These are phyloP conservation scores for Wallacemonas sp. DNA, from an alignment of 208 protist genomes.

Conservation along the genomic window DNA sequence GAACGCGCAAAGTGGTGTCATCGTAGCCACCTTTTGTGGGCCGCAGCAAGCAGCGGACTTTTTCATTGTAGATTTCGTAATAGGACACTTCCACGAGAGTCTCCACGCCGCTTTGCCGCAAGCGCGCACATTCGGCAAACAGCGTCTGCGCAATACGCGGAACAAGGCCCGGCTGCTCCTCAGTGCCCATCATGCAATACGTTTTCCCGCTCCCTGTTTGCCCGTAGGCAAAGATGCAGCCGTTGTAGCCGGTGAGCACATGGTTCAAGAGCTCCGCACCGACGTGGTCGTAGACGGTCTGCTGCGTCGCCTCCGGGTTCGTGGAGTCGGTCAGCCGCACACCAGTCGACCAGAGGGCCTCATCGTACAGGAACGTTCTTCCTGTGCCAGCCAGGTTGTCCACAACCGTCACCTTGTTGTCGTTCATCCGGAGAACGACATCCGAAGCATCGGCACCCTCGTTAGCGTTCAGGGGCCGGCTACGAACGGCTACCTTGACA, in stretches of 20 bases:
- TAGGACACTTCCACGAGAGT: conserved; percentile 81
- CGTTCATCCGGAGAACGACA: conserved; percentile 70
- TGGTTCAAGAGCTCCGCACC: conserved; percentile 54
- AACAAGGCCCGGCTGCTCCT: conserved; percentile 47
- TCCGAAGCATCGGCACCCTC: conserved; percentile 42
- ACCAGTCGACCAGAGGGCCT: conserved; percentile 64
- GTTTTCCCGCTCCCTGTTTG: conserved; percentile 90
- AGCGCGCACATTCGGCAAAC: conserved; percentile 32
- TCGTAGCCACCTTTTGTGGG: conserved; percentile 53
- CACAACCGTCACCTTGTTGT: conserved; percentile 41
- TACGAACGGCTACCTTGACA: conserved; percentile 79
- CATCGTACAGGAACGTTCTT: conserved; percentile 64
- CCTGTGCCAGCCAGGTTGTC: conserved; percentile 34
- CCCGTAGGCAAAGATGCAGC: conserved; percentile 88
- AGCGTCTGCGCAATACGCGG: conserved; percentile 66
- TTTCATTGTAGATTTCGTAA: conserved; percentile 93
- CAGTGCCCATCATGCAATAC: conserved; percentile 77
- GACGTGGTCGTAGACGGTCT: conserved; percentile 58
- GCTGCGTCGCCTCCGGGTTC: conserved; percentile 55
- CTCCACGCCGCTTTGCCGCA: conserved; percentile 52
- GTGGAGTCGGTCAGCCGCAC: conserved; percentile 23
- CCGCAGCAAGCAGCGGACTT: conserved; percentile 73
- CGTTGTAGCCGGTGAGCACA: conserved; percentile 81
- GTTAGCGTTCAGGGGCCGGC: conserved; percentile 54
- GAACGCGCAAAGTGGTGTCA: conserved; percentile 64